A percentile compares a stretch with the other conserved stretches of the same genome.
Conservation (phyloP, 169 alveolate species). For the Amoebophrya sp. region DNA sequence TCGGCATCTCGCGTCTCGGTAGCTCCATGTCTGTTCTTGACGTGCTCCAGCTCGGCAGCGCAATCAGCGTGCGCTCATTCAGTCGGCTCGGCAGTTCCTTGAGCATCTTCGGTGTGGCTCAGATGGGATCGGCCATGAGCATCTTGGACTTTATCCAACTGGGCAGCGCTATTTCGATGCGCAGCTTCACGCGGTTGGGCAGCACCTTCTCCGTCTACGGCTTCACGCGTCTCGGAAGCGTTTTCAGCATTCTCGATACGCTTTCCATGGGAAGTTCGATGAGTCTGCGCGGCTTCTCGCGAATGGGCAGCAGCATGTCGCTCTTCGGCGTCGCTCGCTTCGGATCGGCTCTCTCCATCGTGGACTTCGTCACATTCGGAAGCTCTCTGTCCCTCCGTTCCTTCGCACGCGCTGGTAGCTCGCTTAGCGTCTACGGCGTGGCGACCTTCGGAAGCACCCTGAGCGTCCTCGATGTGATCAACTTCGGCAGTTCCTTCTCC, state of each 20-base stretch:
- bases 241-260: background rate
- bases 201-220: background rate
- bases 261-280: background rate
- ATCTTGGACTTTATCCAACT: background rate
- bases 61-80: background rate
- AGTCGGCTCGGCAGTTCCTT: background rate
- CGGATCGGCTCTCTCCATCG: background rate
- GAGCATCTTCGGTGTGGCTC: background rate
- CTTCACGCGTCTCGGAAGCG: background rate
- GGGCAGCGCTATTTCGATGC: background rate
- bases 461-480: background rate
- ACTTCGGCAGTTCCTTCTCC: background rate
- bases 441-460: constrained; percentile 11
- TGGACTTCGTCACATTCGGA: background rate
- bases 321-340: constrained; percentile 10
- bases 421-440: constrained; percentile 6
- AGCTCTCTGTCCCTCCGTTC: background rate
- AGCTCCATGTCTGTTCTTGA: background rate
- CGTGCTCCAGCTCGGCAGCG: background rate
- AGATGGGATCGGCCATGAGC: background rate
- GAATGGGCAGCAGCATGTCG: constrained; percentile 25
- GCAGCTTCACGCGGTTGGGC: background rate
- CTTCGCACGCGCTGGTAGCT: background rate
- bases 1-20: background rate
- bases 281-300: constrained; percentile 5